phyloP scores from a whole-genome alignment of 164 flowering plant genomes.

The Amborella trichopoda region DNA sequence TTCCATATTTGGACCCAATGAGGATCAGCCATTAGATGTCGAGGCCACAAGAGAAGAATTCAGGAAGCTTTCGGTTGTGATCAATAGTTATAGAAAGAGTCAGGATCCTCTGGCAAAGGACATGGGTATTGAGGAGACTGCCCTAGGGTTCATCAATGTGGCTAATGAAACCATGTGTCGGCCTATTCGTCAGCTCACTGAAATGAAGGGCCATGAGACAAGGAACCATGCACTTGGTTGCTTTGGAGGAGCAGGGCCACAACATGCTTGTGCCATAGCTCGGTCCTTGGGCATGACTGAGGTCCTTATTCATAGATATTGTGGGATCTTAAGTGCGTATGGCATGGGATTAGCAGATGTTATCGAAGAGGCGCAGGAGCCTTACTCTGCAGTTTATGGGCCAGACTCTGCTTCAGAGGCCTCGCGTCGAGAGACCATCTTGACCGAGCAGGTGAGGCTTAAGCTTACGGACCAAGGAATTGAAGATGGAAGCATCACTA shows the following conservation, averaged over 20 bases:
- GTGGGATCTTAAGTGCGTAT: constrained; percentile 98
- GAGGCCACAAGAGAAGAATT: constrained; percentile 61
- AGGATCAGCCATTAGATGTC: constrained; percentile 76
- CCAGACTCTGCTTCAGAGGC: constrained; percentile 52
- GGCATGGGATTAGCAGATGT: constrained; percentile 99
- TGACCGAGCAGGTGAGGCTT: constrained; percentile 47
- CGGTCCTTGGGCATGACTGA: constrained; percentile 90
- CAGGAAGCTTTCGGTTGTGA: constrained; percentile 53
- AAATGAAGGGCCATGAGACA: constrained; percentile 98
- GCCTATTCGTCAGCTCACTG: constrained; percentile 90
- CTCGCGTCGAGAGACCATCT: constrained; percentile 40
- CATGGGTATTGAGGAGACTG: constrained; percentile 91
- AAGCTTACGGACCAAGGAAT: constrained; percentile 75
- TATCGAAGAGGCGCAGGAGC: constrained; percentile 90
- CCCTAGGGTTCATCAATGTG: constrained; percentile 86
- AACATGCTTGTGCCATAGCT: constrained; percentile 97
- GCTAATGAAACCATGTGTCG: constrained; percentile 99
- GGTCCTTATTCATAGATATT: constrained; percentile 76
- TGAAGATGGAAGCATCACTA: constrained; percentile 37
- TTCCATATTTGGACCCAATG: constrained; percentile 83
- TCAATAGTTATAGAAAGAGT: constrained; percentile 62
- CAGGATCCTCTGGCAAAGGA: constrained; percentile 63
- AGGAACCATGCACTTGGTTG: constrained; percentile 93
- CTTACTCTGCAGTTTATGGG: constrained; percentile 74
- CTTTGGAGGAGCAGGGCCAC: constrained; percentile 99